These are phyloP conservation scores for Chlorella sp. DNA, from an alignment of 139 green algal species.

Conservation along the genomic window DNA sequence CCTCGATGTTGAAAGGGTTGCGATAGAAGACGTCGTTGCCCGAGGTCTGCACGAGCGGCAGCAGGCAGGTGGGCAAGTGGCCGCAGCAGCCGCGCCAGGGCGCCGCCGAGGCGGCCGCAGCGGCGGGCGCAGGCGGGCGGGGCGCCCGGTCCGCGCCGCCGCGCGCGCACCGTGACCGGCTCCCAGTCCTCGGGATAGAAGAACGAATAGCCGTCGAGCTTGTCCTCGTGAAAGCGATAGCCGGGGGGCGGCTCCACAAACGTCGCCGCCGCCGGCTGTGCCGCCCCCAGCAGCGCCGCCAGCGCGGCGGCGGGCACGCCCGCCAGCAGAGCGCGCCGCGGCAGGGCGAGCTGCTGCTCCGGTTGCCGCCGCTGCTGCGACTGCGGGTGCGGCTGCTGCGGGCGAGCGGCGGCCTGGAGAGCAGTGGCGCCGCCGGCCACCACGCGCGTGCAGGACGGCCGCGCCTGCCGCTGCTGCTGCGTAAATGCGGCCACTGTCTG, in stretches of 20 bases:
- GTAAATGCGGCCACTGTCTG: too few species aligned
- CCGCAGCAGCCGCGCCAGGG: background rate
- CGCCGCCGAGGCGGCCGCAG: background rate
- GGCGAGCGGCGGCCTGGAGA: background rate
- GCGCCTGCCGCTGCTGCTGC: background rate
- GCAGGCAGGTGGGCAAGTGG: background rate
- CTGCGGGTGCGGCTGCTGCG: background rate
- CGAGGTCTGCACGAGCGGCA: constrained; percentile 44
- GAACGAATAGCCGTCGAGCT: constrained; percentile 89
- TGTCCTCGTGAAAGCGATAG: constrained; percentile 59
- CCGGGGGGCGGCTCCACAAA: constrained; percentile 15
- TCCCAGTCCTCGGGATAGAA: constrained; percentile 76
- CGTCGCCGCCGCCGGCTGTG: background rate
- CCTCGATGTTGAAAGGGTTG: constrained; percentile 82
- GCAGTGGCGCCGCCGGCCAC: background rate
- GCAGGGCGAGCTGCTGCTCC: background rate
- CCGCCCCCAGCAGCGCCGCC: background rate
- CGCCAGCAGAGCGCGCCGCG: constrained; percentile 9
- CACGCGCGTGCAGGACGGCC: background rate
- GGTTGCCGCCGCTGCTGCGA: constrained; percentile 1
- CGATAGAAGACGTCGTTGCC: constrained; percentile 92
- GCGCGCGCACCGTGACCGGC: constrained; percentile 60
- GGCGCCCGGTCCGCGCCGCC: background rate
- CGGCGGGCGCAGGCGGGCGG: background rate
- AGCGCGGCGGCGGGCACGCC: background rate